Evolutionary conservation across 441 rosid species (phyloP).

Genomic region (Brassica balearica): DNA sequence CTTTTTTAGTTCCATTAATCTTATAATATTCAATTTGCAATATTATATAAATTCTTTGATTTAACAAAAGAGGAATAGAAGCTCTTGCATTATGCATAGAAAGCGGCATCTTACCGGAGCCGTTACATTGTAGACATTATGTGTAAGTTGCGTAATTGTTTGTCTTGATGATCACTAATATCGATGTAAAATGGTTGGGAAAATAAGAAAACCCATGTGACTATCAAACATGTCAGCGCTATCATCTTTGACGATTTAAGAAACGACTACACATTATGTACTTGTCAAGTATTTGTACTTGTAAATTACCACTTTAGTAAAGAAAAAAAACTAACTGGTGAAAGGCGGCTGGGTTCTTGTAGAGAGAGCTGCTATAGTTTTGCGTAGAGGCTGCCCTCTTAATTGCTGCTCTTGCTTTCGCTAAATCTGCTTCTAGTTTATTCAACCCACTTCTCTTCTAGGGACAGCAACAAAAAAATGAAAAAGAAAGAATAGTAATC

Average conservation of each 20-base stretch:
- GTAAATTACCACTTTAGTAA: slow-evolving; percentile 12
- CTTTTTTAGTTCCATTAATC: background rate
- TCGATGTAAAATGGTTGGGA: slow-evolving; percentile 24
- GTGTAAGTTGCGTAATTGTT: slow-evolving; percentile 17
- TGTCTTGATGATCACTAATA: slow-evolving; percentile 5
- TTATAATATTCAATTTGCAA: background rate
- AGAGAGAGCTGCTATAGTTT: slow-evolving; percentile 50
- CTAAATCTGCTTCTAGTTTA: slow-evolving; percentile 58
- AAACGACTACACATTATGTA: slow-evolving; percentile 2
- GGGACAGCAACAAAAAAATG: background rate
- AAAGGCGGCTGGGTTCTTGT: slow-evolving; percentile 65
- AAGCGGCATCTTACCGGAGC: slow-evolving; percentile 22
- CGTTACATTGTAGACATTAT: slow-evolving; percentile 6
- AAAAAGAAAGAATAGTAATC: background rate
- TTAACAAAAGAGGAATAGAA: background rate
- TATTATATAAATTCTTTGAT: background rate
- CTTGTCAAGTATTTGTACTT: slow-evolving; percentile 5
- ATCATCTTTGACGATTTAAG: slow-evolving; percentile 18
- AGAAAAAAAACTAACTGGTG: slow-evolving; percentile 58
- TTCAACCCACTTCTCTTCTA: slow-evolving; percentile 46
- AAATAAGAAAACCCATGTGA: slow-evolving; percentile 5
- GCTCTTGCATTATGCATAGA: background rate
- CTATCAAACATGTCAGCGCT: slow-evolving; percentile 21
- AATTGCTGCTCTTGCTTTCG: slow-evolving; percentile 64
- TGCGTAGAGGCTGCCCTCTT: slow-evolving; percentile 49